Conservation (phyloP, 495 filamentous ascomycete species). For the Cryomyces antarcticus region DNA sequence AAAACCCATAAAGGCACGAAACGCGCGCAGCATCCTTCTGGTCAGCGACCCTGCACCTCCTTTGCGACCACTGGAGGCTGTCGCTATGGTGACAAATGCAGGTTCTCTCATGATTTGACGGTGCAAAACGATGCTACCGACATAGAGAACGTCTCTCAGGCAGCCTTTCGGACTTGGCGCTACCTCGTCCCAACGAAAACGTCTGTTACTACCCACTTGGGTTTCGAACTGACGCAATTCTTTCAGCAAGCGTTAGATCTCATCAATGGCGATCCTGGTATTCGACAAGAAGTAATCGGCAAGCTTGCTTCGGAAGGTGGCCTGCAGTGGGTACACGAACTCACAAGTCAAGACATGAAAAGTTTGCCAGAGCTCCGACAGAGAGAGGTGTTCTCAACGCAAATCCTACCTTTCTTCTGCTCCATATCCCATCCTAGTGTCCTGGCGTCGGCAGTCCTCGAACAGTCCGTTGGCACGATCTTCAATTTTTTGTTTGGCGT, state of each 20-base stretch:
- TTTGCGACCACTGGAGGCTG: not conserved
- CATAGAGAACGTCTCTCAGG: not conserved
- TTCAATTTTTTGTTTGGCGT: conserved; percentile 35
- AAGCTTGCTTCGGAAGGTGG: conserved; percentile 3
- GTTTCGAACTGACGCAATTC: not conserved
- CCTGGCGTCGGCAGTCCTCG: conserved; percentile 30
- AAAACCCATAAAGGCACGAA: not conserved
- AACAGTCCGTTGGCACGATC: conserved; percentile 33
- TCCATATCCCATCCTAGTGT: conserved; percentile 31
- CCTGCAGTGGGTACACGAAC: conserved; percentile 6
- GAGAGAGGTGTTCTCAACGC: conserved; percentile 13
- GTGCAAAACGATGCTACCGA: not conserved
- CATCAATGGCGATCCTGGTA: not conserved
- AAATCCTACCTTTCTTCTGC: conserved; percentile 30
- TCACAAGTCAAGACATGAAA: conserved; percentile 10
- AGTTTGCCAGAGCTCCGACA: conserved; percentile 9
- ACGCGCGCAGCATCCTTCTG: not conserved
- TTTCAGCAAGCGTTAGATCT: conserved; percentile 1
- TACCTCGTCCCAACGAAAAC: not conserved
- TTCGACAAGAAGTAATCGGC: conserved; percentile 1
- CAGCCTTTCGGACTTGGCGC: not conserved
- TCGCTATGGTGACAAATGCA: conserved; percentile 1
- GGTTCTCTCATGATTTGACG: conserved; percentile 1
- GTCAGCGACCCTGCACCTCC: not conserved
- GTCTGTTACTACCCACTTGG: not conserved